These are phyloP conservation scores for Colletotrichum sp. DNA, from an alignment of 2,329 filamentous ascomycete genomes.

Conservation along the genomic window DNA sequence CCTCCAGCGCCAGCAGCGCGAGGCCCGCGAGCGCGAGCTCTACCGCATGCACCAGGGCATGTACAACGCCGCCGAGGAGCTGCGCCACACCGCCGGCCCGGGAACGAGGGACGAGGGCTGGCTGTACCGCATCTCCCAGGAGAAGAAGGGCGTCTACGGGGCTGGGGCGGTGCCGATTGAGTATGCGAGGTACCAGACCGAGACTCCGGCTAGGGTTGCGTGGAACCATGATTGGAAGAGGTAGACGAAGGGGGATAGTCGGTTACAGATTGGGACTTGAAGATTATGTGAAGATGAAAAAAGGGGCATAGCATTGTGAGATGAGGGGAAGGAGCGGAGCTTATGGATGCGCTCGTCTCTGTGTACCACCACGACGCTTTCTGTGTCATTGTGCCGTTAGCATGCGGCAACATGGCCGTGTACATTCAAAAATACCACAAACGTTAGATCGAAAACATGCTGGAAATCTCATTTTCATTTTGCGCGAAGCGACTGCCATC, in stretches of 20 bases:
- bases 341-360: neutral
- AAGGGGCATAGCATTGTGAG: neutral
- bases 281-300: neutral
- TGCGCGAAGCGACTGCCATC: constrained; percentile 4
- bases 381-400: neutral
- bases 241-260: constrained; percentile 27
- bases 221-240: constrained; percentile 96
- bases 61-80: constrained; percentile 83
- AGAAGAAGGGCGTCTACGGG: constrained; percentile 84
- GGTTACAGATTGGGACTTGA: neutral
- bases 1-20: constrained; percentile 72
- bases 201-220: constrained; percentile 77
- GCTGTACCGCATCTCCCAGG: constrained; percentile 86
- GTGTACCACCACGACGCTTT: neutral
- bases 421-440: neutral
- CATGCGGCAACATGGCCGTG: neutral
- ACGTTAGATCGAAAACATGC: neutral
- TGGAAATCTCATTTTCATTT: neutral
- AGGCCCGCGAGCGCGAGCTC: constrained; percentile 70
- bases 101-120: constrained; percentile 67
- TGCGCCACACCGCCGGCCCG: constrained; percentile 66
- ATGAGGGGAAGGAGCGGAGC: neutral
- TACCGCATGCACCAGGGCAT: constrained; percentile 84
- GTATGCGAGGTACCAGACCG: constrained; percentile 84
- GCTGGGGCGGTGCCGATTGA: constrained; percentile 83